A percentile compares a stretch with the other conserved stretches of the same genome.
Conservation (phyloP, 2,329 filamentous ascomycete genomes). For the Endocalyx cinctus region DNA sequence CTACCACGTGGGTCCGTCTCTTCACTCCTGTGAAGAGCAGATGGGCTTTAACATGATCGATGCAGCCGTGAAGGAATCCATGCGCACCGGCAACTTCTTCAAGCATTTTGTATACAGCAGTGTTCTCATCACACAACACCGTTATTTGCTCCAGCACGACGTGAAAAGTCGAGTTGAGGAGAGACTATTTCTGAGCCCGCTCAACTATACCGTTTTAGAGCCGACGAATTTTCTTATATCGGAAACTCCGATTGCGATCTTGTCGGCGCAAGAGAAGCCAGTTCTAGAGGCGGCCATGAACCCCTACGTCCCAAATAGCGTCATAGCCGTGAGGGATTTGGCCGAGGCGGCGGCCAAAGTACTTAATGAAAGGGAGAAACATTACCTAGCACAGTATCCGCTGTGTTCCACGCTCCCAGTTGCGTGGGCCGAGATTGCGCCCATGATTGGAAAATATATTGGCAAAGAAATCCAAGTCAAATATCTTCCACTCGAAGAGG, state of each 20-base stretch:
- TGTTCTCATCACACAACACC: conserved; percentile 27
- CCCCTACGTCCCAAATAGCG: conserved; percentile 7
- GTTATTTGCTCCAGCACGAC: conserved; percentile 32
- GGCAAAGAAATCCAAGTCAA: conserved; percentile 1
- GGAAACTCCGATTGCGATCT: conserved; percentile 10
- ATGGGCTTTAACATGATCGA: conserved; percentile 33
- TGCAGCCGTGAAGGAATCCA: conserved; percentile 20
- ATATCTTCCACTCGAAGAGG: neutral
- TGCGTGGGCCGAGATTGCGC: conserved; percentile 6
- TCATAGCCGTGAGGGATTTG: conserved; percentile 13
- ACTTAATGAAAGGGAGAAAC: conserved; percentile 11
- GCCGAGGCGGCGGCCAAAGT: conserved; percentile 12
- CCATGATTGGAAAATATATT: conserved; percentile 3
- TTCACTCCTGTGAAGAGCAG: conserved; percentile 28
- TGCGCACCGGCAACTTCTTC: conserved; percentile 15
- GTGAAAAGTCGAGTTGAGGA: conserved; percentile 31
- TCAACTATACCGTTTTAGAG: conserved; percentile 31
- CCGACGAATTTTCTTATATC: conserved; percentile 29
- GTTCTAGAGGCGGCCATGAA: conserved; percentile 4
- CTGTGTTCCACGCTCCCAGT: conserved; percentile 12
- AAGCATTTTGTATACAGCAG: conserved; percentile 31
- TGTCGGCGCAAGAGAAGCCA: conserved; percentile 2
- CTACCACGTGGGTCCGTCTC: conserved; percentile 29
- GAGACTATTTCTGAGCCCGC: conserved; percentile 26
- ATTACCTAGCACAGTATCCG: conserved; percentile 15